These are phyloP conservation scores for Wickerhamomyces mucosus DNA, from an alignment of 805 yeast species.

Conservation along the genomic window DNA sequence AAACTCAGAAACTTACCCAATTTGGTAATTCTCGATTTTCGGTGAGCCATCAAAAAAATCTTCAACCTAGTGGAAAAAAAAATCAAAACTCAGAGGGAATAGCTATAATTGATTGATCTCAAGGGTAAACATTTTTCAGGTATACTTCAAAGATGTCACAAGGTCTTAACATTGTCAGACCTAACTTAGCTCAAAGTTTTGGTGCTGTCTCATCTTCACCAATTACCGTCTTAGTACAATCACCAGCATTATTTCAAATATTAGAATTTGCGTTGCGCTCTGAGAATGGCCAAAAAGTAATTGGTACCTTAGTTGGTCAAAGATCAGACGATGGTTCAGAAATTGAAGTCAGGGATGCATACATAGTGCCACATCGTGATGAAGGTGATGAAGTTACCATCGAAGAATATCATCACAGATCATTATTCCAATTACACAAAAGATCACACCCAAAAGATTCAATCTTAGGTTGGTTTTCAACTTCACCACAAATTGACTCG, in stretches of 20 bases:
- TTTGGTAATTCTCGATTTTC: no score
- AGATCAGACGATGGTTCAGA: slow-evolving; percentile 78
- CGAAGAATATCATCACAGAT: slow-evolving; percentile 66
- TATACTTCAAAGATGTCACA: slow-evolving; percentile 16
- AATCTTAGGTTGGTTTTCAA: slow-evolving; percentile 81
- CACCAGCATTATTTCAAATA: slow-evolving; percentile 67
- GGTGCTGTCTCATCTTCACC: slow-evolving; percentile 28
- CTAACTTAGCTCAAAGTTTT: slow-evolving; percentile 14
- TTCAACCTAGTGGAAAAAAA: neutral
- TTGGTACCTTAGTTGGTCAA: slow-evolving; percentile 75
- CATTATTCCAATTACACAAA: slow-evolving; percentile 62
- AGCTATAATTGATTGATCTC: no score
- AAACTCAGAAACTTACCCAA: no score
- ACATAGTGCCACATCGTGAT: slow-evolving; percentile 74
- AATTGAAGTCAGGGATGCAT: slow-evolving; percentile 65
- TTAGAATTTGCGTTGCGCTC: slow-evolving; percentile 60
- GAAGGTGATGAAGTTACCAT: slow-evolving; percentile 67
- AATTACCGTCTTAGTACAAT: slow-evolving; percentile 46
- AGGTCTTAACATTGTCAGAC: slow-evolving; percentile 19
- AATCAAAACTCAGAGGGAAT: no score
- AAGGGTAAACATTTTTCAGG: no score
- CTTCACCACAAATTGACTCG: slow-evolving; percentile 50
- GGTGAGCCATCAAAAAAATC: no score
- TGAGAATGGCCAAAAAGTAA: slow-evolving; percentile 50
- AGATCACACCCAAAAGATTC: slow-evolving; percentile 70